Percentiles rank a stretch among this genome's conserved stretches.
These are phyloP conservation scores for Fomitopsis serialis DNA, from an alignment of 768 basidiomycete species.

Conservation along the genomic window DNA sequence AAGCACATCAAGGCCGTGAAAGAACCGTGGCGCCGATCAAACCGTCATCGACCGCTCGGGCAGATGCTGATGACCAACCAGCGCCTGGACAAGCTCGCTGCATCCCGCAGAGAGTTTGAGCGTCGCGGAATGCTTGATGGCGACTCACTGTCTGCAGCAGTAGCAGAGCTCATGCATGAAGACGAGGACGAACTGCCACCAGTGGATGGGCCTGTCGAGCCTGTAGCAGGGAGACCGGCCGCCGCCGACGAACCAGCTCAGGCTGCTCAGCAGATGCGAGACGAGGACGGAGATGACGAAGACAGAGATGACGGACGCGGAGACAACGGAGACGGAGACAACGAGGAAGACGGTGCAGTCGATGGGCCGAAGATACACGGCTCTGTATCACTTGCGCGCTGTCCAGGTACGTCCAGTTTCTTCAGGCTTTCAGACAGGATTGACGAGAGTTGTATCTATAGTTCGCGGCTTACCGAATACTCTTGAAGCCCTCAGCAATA, in stretches of 20 bases:
- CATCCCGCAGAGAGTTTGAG: slow-evolving; percentile 12
- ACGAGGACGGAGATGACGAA: neutral
- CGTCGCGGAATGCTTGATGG: slow-evolving; percentile 13
- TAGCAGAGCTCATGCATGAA: too few species aligned
- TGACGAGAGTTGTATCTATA: too few species aligned
- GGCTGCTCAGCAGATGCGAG: too few species aligned
- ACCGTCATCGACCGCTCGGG: slow-evolving; percentile 8
- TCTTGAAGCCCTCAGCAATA: too few species aligned
- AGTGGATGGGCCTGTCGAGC: neutral
- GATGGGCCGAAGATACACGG: slow-evolving; percentile 11
- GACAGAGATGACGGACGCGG: too few species aligned
- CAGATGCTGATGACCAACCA: slow-evolving; percentile 18
- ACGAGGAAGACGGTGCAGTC: slow-evolving; percentile 24
- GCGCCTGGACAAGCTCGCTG: slow-evolving; percentile 21
- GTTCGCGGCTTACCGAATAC: neutral
- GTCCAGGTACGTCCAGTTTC: neutral
- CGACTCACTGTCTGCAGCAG: neutral
- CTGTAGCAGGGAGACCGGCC: too few species aligned
- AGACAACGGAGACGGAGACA: too few species aligned
- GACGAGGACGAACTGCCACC: neutral
- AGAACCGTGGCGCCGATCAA: slow-evolving; percentile 17
- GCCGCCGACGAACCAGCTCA: neutral
- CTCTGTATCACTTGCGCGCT: neutral
- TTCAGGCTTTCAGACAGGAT: neutral
- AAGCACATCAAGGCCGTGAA: slow-evolving; percentile 19